Base-by-base conservation (phyloP, 2,329 filamentous ascomycete species). In the Magnaporthiopsis incrustans region DNA sequence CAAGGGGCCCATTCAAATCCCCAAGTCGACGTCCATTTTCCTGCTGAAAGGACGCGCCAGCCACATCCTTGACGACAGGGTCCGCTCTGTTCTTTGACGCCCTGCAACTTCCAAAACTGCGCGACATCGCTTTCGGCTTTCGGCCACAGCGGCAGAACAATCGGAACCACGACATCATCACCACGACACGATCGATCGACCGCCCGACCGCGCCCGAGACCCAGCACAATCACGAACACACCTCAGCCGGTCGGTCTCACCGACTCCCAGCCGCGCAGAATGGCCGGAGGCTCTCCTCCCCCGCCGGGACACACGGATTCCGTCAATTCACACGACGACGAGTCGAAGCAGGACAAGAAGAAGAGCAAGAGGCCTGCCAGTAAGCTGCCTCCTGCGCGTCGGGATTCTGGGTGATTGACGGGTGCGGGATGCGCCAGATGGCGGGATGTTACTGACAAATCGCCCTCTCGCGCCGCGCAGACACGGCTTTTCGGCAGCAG, bases 401-500 rank as follows among this genome's bases (percentile, higher is more conserved):
- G 33, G 63, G 14, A 44, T 60, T 61, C 62, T 25, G 44, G 4
- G 22, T 53, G 44, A 25, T 64, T 53, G 44, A 25, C 65, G 35
- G 60, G 22, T 32, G 57, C 35, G 57, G 35, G 60, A 27, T 32
- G 57, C 35, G 57, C 33, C 35, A n/a, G 6, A 44, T 26, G 50
- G 35, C 38, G 62, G 38, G 57, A 50, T 32, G 65, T 35, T 60
- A 38, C 60, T 64, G 65, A 60, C 35, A 32, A 57, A 33, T 56
- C 22, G 26, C 44, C 14, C 27, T 58, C 22, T 58, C 22, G 7
- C 30, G 4, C 25, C 44, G 27, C 64, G 50, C 50, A 96, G 92
- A 98, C 79, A 98, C 94, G 66, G 95, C 95, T 14, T 99, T 98
- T 75, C 86, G 95, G 71, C 95, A 99, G 76, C 95, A 99, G 78